Conservation (phyloP, 2,329 filamentous ascomycete genomes). For the Thermothelomyces thermophilus region DNA sequence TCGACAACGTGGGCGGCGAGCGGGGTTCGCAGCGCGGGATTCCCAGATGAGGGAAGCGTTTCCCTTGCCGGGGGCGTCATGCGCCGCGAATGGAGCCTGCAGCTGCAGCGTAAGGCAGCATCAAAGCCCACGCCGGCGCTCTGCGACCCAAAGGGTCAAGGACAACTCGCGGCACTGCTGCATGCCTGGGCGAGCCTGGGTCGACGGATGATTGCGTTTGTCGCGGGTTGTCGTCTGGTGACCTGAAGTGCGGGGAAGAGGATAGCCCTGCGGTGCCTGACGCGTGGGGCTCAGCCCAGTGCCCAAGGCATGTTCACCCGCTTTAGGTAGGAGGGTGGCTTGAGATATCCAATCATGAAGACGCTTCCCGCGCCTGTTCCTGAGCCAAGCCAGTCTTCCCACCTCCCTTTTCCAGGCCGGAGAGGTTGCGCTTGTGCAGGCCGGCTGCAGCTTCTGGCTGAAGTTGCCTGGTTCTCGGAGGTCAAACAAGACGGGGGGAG, state of each 20-base stretch:
- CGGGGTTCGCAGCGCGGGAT: slow-evolving; percentile 1
- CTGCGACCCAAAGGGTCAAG: neutral
- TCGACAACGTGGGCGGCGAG: slow-evolving; percentile 7
- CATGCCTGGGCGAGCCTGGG: neutral
- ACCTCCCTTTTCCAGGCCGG: neutral
- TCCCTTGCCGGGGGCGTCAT: neutral
- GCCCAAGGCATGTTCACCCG: neutral
- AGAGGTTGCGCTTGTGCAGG: neutral
- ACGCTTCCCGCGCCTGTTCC: slow-evolving; percentile 13
- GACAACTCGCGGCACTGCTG: no score
- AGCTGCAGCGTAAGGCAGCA: slow-evolving; percentile 2
- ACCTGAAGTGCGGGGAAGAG: slow-evolving; percentile 16
- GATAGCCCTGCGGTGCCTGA: slow-evolving; percentile 11
- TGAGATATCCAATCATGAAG: slow-evolving; percentile 9
- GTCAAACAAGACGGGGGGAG: no score
- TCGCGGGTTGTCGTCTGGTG: slow-evolving; percentile 9
- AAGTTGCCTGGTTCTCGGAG: no score
- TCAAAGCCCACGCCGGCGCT: neutral
- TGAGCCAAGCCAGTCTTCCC: slow-evolving; percentile 5
- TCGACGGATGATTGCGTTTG: neutral
- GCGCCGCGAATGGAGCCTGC: neutral
- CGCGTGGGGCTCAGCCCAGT: slow-evolving; percentile 4
- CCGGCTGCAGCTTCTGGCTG: neutral
- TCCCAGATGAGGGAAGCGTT: slow-evolving; percentile 1
- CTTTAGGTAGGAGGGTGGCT: neutral